These are phyloP conservation scores for Nemania abortiva DNA, from an alignment of 2,329 filamentous ascomycete genomes.

Conservation along the genomic window DNA sequence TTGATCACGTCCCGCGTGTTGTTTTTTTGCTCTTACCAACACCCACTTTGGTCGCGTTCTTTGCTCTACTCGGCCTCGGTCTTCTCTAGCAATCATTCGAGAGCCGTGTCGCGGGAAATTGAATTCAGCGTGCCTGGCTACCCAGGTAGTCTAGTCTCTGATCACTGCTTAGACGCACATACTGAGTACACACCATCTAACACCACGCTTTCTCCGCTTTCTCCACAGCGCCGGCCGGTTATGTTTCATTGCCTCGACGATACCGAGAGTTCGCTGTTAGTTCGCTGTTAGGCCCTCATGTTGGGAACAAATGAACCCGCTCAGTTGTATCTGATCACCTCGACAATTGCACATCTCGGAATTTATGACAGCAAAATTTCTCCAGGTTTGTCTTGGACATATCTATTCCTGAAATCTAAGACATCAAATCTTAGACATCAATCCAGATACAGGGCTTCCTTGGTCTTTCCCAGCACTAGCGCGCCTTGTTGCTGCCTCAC, in stretches of 20 bases:
- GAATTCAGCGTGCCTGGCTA: slow-evolving; percentile 8
- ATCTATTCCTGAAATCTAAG: background rate
- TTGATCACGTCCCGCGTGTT: slow-evolving; percentile 19
- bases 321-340: background rate
- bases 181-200: slow-evolving; percentile 11
- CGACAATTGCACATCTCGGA: background rate
- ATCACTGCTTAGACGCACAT: slow-evolving; percentile 1
- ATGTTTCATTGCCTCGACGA: slow-evolving; percentile 25
- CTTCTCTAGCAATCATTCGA: slow-evolving; percentile 8
- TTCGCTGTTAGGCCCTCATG: slow-evolving; percentile 6
- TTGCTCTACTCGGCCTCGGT: background rate
- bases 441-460: slow-evolving; percentile 45
- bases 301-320: background rate
- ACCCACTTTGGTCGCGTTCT: slow-evolving; percentile 22
- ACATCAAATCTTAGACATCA: slow-evolving; percentile 3
- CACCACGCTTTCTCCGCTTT: slow-evolving; percentile 19
- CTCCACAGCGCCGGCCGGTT: slow-evolving; percentile 12
- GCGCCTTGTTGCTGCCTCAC: slow-evolving; percentile 25
- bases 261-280: slow-evolving; percentile 16
- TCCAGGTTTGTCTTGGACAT: background rate
- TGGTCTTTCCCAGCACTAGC: slow-evolving; percentile 25
- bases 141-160: background rate
- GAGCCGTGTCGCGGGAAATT: slow-evolving; percentile 3
- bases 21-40: slow-evolving; percentile 24
- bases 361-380: background rate